Evolutionary conservation across 1,284 basidiomycete genomes (phyloP), one percentile per base, ranked within the genome.

Genomic region (Leccinum pachyderme): DNA sequence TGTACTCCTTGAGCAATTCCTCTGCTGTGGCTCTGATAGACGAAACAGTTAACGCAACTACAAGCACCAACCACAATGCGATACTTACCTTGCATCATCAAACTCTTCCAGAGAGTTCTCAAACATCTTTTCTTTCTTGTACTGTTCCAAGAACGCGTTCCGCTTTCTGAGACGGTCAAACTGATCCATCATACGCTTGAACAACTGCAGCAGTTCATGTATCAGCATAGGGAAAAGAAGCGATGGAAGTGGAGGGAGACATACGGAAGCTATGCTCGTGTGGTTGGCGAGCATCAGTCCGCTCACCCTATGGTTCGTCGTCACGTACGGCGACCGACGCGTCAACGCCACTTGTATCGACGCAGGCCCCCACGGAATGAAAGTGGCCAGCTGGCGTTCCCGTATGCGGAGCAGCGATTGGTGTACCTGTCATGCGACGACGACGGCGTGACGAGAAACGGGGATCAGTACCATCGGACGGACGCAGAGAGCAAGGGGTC

Each of bases 221-320:
- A 44, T 53, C 37, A 52, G 15, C 24, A 18, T 18, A 18, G 5
- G 2, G 6, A 7, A 6, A 15, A 5, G 22, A 24, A 3, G 9
- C 6, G 27, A 35, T 43, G 22, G 24, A 43, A 22, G 24, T 39
- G 24, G 28, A 41, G 24, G 5, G 35, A 13, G 25, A 56, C 91
- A 55, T 62, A 95, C 93, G 35, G 92, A 93, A 32, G 92, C 93
- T 59, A 99, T 95, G 63, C 94, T 95, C 6, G 97, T 99, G 71
- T 99, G 96, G 67, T 99, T 99, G 12, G 96, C 97, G 52, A 99
- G 83, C 97, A 99, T 99, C 57, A 99, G 81, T 1, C 97, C 97
- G 70, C 92, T 98, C 55, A 98, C 96, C 25, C 93, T 87, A 72
- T 96, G 94, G 65, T 88, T 92, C 47, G 91, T 87, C 15, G 86